Base-by-base conservation (phyloP, 1,139 yeast species). In the Sugiyamaella novakii region DNA sequence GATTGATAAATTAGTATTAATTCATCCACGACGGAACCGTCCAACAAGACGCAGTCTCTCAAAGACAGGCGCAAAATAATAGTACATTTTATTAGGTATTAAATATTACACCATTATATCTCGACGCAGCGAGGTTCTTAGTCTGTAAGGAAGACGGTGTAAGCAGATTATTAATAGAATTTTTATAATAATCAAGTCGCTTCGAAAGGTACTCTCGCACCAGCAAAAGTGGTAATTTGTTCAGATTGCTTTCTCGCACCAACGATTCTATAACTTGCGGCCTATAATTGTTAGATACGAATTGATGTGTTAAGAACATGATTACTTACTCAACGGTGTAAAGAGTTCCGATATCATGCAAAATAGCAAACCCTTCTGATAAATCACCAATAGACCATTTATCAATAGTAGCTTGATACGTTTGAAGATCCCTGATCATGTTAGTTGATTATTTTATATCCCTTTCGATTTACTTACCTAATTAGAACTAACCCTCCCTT, bases 401-500 rank as follows among this genome's bases (percentile, higher is more conserved):
- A 53, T 84, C 94, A 46, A 91, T 78, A 0, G 80, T 76, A 14
- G 83, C 77, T 63, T 87, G 94, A 63, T 84, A 88, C 30, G 87
- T 78, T 39, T 87, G 84, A 5, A 87, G 81, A 68, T 91, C 98
- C 35, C 85, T 44, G 22, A 18, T 11, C 11, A 21, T 5, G 46
- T 43, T 42, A 38, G 43, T 27, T n/a, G n/a, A n/a, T n/a, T n/a
- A n/a, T n/a, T n/a, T n/a, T n/a, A n/a, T n/a, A n/a, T n/a, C n/a
- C n/a, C n/a, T n/a, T n/a, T n/a, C n/a, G n/a, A n/a, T n/a, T n/a
- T n/a, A 43, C 50, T 29, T 44, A 50, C 53, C 53, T 84, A 0
- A 96, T 85, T n/a, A 87, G 77, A 14, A 85, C 80, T 51, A 84
- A 76, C 22, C 96, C 96, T 46, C 98, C 98, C 8, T 83, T 78